These are phyloP conservation scores for Globisporangium nodosum DNA, from an alignment of 352 stramenopile species.

Conservation along the genomic window DNA sequence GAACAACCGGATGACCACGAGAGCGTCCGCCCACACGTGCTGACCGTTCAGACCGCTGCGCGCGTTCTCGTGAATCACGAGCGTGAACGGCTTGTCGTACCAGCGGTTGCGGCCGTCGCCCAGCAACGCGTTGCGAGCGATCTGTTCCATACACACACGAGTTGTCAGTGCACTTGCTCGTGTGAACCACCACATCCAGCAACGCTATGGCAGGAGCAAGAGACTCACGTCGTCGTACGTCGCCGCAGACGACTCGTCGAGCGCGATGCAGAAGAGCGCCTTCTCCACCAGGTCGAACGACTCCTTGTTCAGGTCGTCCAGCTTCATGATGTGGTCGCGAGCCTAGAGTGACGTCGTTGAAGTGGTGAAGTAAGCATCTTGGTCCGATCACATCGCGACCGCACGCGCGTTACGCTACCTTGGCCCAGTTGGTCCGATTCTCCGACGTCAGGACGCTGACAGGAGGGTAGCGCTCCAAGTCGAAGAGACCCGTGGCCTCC, in stretches of 20 bases:
- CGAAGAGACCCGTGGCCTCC: slow-evolving; percentile 81
- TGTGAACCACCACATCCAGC: neutral
- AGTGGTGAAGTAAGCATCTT: neutral
- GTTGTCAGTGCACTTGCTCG: neutral
- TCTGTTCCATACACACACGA: slow-evolving; percentile 17
- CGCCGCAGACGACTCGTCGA: slow-evolving; percentile 84
- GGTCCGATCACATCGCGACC: neutral
- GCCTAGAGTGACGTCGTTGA: slow-evolving; percentile 22
- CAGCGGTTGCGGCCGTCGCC: slow-evolving; percentile 93
- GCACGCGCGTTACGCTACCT: slow-evolving; percentile 37
- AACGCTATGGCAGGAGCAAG: neutral
- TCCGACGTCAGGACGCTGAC: slow-evolving; percentile 94
- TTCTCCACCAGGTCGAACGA: slow-evolving; percentile 92
- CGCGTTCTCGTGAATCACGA: slow-evolving; percentile 95
- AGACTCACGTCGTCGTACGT: slow-evolving; percentile 65
- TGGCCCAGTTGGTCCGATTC: slow-evolving; percentile 94
- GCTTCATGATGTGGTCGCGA: slow-evolving; percentile 72
- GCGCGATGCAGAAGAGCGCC: slow-evolving; percentile 90
- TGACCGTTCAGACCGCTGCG: slow-evolving; percentile 94
- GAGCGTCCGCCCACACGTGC: slow-evolving; percentile 97
- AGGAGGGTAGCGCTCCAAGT: slow-evolving; percentile 79
- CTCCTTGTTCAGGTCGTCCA: slow-evolving; percentile 85
- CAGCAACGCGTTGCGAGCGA: slow-evolving; percentile 78
- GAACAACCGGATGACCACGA: slow-evolving; percentile 92
- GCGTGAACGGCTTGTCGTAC: slow-evolving; percentile 98